These are phyloP conservation scores for Blastomyces emzantsi DNA, from an alignment of 2,329 filamentous ascomycete species.

Conservation along the genomic window DNA sequence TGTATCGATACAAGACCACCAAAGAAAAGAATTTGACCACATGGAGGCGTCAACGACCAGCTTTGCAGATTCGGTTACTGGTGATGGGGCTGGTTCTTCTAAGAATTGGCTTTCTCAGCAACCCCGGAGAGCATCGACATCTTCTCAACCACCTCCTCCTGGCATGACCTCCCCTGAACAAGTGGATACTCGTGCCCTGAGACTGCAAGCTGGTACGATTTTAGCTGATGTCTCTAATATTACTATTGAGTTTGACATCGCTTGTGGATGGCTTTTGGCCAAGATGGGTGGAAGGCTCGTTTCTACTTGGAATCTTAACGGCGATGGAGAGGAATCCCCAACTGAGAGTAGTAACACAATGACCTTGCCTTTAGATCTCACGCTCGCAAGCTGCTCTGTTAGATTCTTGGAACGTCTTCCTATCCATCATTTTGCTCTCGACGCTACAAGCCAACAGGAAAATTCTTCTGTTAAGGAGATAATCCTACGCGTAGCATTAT, in stretches of 20 bases:
- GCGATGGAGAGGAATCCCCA: constrained; percentile 12
- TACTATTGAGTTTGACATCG: constrained; percentile 31
- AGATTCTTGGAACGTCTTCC: constrained; percentile 33
- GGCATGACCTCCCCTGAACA: background rate
- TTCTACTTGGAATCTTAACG: constrained; percentile 16
- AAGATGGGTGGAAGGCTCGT: constrained; percentile 30
- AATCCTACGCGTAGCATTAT: constrained; percentile 25
- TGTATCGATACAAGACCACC: constrained; percentile 10
- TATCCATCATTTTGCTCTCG: constrained; percentile 22
- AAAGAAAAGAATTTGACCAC: constrained; percentile 15
- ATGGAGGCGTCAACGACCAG: constrained; percentile 19
- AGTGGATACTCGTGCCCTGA: constrained; percentile 1
- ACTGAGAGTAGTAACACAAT: background rate
- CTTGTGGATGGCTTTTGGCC: constrained; percentile 33
- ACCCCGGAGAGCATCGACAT: background rate
- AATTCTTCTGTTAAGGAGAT: constrained; percentile 24
- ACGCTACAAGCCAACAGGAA: constrained; percentile 15
- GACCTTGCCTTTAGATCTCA: constrained; percentile 20
- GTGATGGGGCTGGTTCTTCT: constrained; percentile 10
- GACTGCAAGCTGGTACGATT: constrained; percentile 16
- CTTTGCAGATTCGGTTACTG: constrained; percentile 18
- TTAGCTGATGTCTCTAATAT: constrained; percentile 27
- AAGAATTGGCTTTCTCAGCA: background rate
- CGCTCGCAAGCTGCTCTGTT: constrained; percentile 25
- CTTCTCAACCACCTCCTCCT: background rate